Percentiles rank a stretch among this genome's conserved stretches.
These are phyloP conservation scores for Epichloe scottii DNA, from an alignment of 2,329 filamentous ascomycete species.

Conservation along the genomic window DNA sequence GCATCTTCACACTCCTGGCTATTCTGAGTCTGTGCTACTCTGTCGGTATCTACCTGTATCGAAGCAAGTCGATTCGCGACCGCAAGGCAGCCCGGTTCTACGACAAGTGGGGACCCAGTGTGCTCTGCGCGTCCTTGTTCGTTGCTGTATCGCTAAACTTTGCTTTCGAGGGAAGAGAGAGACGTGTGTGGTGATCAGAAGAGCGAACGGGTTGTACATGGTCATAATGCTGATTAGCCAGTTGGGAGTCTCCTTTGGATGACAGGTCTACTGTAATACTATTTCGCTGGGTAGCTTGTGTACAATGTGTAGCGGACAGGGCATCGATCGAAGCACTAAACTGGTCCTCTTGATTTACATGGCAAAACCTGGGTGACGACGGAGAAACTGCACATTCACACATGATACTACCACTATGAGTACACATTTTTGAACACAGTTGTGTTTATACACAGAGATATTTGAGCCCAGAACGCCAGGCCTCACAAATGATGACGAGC, in stretches of 20 bases:
- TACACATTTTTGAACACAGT: too few species aligned
- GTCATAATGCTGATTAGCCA: too few species aligned
- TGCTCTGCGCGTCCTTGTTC: slow-evolving; percentile 63
- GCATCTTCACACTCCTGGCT: slow-evolving; percentile 72
- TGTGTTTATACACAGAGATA: neutral
- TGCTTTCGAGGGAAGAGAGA: slow-evolving; percentile 57
- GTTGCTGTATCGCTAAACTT: slow-evolving; percentile 69
- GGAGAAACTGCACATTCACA: too few species aligned
- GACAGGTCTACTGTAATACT: neutral
- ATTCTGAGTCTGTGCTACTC: slow-evolving; percentile 70
- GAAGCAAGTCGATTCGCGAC: slow-evolving; percentile 72
- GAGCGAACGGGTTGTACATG: too few species aligned
- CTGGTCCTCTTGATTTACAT: too few species aligned
- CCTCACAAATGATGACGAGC: neutral
- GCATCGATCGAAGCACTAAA: too few species aligned
- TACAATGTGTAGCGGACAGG: neutral
- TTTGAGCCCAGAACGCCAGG: neutral
- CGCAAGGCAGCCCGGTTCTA: slow-evolving; percentile 82
- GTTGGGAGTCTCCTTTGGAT: too few species aligned
- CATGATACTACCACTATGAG: too few species aligned
- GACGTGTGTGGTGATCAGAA: slow-evolving; percentile 36
- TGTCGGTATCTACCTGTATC: slow-evolving; percentile 74
- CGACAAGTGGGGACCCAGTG: slow-evolving; percentile 73
- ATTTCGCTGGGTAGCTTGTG: neutral
- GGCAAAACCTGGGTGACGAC: too few species aligned